Percentiles rank a stretch among this genome's conserved stretches.
phyloP scores from a whole-genome alignment of 2,329 filamentous ascomycete species.

The Leptographium radiaticola region DNA sequence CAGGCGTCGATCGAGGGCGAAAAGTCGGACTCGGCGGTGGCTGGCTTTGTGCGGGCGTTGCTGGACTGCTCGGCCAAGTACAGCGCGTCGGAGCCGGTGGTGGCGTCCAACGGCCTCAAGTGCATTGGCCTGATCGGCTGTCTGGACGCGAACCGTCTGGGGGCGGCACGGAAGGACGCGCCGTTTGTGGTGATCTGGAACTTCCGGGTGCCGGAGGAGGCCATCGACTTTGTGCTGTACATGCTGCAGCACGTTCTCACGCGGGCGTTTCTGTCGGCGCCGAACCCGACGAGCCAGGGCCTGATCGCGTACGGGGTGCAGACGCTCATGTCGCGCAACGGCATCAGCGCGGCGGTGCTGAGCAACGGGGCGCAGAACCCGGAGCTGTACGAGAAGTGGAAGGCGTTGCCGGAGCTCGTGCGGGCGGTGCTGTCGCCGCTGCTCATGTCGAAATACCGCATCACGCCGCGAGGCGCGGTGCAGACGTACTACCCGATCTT shows the following conservation, averaged over 20 bases:
- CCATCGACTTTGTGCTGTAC: constrained; percentile 73
- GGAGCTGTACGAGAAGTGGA: constrained; percentile 61
- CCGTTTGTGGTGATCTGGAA: constrained; percentile 83
- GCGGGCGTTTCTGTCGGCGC: constrained; percentile 80
- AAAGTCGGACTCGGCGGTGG: constrained; percentile 64
- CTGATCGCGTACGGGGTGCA: constrained; percentile 94
- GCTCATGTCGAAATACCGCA: constrained; percentile 66
- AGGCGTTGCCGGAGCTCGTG: constrained; percentile 60
- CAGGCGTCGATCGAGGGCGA: constrained; percentile 72
- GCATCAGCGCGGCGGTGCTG: constrained; percentile 46
- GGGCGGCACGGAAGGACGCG: constrained; percentile 62
- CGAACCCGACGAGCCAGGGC: constrained; percentile 75
- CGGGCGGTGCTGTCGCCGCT: constrained; percentile 82
- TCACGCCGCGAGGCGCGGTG: constrained; percentile 47
- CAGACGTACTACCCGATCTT: constrained; percentile 68
- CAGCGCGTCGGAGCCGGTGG: constrained; percentile 50
- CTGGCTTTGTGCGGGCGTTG: constrained; percentile 59
- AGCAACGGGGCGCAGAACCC: constrained; percentile 29
- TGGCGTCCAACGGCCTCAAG: constrained; percentile 62
- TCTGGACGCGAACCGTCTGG: constrained; percentile 79
- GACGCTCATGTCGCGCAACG: constrained; percentile 67
- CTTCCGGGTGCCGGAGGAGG: constrained; percentile 66
- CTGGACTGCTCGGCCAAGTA: constrained; percentile 80
- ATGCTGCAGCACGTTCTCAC: constrained; percentile 80
- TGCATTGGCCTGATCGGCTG: constrained; percentile 85